Conservation (phyloP, 257 asterid genomes). For the Capsicum baccatum region DNA sequence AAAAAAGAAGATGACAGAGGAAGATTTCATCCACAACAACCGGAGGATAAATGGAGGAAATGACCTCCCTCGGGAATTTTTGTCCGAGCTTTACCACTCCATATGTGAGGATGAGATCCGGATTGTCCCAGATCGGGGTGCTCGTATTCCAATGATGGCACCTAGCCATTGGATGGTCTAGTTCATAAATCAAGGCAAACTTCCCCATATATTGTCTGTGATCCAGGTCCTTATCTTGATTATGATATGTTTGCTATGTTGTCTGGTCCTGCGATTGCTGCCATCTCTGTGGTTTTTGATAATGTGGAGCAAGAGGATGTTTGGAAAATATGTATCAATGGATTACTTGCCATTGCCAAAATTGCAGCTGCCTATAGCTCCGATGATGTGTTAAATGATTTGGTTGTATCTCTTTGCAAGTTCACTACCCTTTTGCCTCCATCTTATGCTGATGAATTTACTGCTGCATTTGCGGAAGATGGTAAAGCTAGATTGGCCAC, state of each 20-base stretch:
- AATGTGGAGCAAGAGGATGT: conserved; percentile 78
- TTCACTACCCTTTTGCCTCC: conserved; percentile 76
- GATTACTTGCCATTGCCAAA: conserved; percentile 79
- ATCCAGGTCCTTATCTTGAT: conserved; percentile 69
- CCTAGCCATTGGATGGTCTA: conserved; percentile 89
- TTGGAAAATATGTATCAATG: conserved; percentile 69
- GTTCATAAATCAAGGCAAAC: conserved; percentile 70
- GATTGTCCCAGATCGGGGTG: conserved; percentile 75
- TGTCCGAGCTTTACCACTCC: conserved; percentile 79
- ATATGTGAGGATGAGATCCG: conserved; percentile 88
- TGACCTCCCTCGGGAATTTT: conserved; percentile 87
- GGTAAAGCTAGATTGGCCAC: conserved; percentile 84
- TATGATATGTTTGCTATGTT: conserved; percentile 77
- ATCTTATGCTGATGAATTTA: conserved; percentile 58
- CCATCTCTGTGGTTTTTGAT: conserved; percentile 88
- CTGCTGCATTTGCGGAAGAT: conserved; percentile 78
- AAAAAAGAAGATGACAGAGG: conserved; percentile 94
- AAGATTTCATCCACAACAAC: conserved; percentile 86
- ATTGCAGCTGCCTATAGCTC: conserved; percentile 66
- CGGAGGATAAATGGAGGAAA: conserved; percentile 85
- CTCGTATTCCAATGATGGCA: conserved; percentile 49
- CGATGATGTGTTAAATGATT: conserved; percentile 75
- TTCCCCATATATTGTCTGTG: conserved; percentile 68
- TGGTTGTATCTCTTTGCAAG: conserved; percentile 86
- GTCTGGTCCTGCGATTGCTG: conserved; percentile 91